phyloP scores from a whole-genome alignment of 163 green algal genomes.

The Volvox carteri region DNA sequence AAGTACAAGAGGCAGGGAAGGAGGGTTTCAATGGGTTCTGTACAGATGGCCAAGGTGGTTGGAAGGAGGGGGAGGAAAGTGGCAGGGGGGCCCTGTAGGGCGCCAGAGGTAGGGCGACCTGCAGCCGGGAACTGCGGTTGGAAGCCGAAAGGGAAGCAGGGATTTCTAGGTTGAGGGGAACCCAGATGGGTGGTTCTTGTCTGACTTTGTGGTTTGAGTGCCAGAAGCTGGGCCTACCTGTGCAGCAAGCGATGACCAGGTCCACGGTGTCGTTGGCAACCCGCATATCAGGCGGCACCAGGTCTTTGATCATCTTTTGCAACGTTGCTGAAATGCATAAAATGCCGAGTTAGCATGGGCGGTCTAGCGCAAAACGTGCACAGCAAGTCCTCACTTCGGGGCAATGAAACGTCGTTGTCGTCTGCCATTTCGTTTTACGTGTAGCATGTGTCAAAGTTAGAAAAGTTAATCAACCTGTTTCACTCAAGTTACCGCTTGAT shows the following conservation, averaged over 20 bases:
- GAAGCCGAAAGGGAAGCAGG: too few species aligned
- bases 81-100: too few species aligned
- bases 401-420: slow-evolving; percentile 69
- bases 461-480: neutral
- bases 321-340: slow-evolving; percentile 71
- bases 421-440: slow-evolving; percentile 56
- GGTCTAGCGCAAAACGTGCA: neutral
- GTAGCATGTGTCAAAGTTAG: neutral
- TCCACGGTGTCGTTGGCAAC: slow-evolving; percentile 77
- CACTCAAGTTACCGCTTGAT: neutral
- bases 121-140: too few species aligned
- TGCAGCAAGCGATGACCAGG: slow-evolving; percentile 85
- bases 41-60: too few species aligned
- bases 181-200: neutral
- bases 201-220: neutral
- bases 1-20: too few species aligned
- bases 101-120: too few species aligned
- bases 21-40: too few species aligned
- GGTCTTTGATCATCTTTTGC: slow-evolving; percentile 81
- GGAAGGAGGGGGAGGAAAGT: too few species aligned
- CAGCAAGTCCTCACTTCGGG: slow-evolving; percentile 44
- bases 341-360: neutral
- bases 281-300: slow-evolving; percentile 69
- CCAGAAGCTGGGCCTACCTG: slow-evolving; percentile 61
- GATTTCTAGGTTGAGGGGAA: neutral